A percentile compares a stretch with the other conserved stretches of the same genome.
Conservation (phyloP, 2,329 filamentous ascomycete species). For the Aspergillus arachidicola region DNA sequence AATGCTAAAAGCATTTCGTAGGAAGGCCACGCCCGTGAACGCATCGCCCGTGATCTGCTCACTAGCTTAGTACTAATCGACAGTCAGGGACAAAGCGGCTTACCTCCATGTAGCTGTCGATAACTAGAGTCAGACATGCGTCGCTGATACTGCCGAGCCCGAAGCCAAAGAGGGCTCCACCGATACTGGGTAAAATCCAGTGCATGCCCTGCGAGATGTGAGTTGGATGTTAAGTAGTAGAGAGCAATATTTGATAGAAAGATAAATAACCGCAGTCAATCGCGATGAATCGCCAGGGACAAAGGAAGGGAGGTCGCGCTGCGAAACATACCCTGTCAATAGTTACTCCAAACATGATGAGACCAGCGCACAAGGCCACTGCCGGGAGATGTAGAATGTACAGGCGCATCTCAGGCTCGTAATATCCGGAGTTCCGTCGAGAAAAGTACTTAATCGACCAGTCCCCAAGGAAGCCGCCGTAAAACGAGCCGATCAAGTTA, state of each 20-base stretch:
- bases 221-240: neutral
- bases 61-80: neutral
- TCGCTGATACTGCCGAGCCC: conserved; percentile 45
- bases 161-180: conserved; percentile 41
- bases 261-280: neutral
- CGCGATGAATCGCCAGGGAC: neutral
- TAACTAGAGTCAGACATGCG: conserved; percentile 38
- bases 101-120: conserved; percentile 44
- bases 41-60: conserved; percentile 21
- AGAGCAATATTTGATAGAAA: neutral
- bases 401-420: conserved; percentile 54
- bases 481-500: conserved; percentile 42
- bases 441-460: conserved; percentile 46
- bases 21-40: conserved; percentile 34
- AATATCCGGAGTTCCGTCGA: conserved; percentile 48
- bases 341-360: conserved; percentile 48
- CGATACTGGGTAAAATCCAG: conserved; percentile 46
- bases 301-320: neutral
- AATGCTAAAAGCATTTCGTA: conserved; percentile 36
- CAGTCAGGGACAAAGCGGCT: neutral
- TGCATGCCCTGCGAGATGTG: conserved; percentile 42
- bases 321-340: conserved; percentile 35
- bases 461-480: conserved; percentile 45
- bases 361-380: conserved; percentile 44
- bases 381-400: conserved; percentile 38